Evolutionary conservation across 768 basidiomycete species (phyloP).

Genomic region (Obba rivulosa): DNA sequence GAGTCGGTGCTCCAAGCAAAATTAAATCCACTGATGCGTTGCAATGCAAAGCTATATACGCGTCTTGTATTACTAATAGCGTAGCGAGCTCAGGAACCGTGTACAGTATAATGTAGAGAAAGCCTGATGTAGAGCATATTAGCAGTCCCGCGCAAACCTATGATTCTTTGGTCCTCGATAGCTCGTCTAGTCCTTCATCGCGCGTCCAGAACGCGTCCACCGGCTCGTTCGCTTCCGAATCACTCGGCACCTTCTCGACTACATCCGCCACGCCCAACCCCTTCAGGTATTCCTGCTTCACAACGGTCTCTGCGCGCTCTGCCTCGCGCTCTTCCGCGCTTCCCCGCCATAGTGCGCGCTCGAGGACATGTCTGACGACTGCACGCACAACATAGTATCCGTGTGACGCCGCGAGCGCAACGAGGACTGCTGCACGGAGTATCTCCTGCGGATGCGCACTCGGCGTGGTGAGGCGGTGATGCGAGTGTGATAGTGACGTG

Average conservation of each 20-base stretch:
- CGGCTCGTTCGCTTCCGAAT: slow-evolving; percentile 24
- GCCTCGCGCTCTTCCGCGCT: slow-evolving; percentile 59
- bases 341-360: slow-evolving; percentile 72
- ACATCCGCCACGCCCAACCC: slow-evolving; percentile 23
- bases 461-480: slow-evolving; percentile 11
- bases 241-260: slow-evolving; percentile 11
- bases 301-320: slow-evolving; percentile 48
- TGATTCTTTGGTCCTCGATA: slow-evolving; percentile 56
- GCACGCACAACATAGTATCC: slow-evolving; percentile 68
- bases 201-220: slow-evolving; percentile 52
- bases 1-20: too few species aligned
- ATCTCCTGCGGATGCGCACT: slow-evolving; percentile 16
- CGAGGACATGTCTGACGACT: slow-evolving; percentile 61
- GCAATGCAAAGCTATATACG: too few species aligned
- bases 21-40: too few species aligned
- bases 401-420: slow-evolving; percentile 84
- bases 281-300: slow-evolving; percentile 40
- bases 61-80: too few species aligned
- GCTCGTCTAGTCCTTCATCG: slow-evolving; percentile 74
- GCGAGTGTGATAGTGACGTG: slow-evolving; percentile 20
- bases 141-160: neutral
- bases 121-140: too few species aligned
- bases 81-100: too few species aligned
- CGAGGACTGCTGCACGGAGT: slow-evolving; percentile 26
- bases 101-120: too few species aligned